Evolutionary conservation across 768 basidiomycete genomes (phyloP).

Genomic region (Gymnopilus dilepis): DNA sequence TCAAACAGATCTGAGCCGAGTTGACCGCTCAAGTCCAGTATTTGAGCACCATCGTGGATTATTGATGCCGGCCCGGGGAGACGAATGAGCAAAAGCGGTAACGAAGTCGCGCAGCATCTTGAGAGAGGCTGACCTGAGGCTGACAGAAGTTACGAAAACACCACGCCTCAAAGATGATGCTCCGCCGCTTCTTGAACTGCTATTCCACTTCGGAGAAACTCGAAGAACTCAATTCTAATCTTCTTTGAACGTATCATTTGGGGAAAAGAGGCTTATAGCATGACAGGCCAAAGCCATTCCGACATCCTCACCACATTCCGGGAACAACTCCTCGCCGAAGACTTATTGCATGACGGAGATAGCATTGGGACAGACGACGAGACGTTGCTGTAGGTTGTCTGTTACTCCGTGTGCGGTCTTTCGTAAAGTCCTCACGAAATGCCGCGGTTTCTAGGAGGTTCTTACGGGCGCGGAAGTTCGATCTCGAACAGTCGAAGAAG

Average conservation of each 20-base stretch:
- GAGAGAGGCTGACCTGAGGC: background rate
- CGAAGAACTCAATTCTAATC: background rate
- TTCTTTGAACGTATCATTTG: background rate
- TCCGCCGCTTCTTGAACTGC: background rate
- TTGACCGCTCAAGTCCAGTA: background rate
- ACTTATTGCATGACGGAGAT: constrained; percentile 62
- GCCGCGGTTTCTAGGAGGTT: constrained; percentile 57
- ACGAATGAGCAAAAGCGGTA: background rate
- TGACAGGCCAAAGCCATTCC: constrained; percentile 23
- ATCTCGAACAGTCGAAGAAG: constrained; percentile 58
- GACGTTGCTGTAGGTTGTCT: constrained; percentile 59
- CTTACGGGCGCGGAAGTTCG: constrained; percentile 72
- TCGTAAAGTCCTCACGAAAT: background rate
- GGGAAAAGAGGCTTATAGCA: background rate
- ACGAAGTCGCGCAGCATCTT: constrained; percentile 1
- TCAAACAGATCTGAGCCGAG: background rate
- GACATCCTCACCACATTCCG: constrained; percentile 57
- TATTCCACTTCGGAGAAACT: background rate
- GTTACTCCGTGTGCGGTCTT: background rate
- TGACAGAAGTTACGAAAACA: background rate
- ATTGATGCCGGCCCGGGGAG: background rate
- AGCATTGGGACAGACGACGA: constrained; percentile 63
- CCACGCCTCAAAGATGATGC: constrained; percentile 6
- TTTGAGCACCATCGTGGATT: background rate
- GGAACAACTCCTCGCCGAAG: constrained; percentile 54